Evolutionary conservation across 1,284 basidiomycete species (phyloP).

Genomic region (Heterobasidion irregulare): DNA sequence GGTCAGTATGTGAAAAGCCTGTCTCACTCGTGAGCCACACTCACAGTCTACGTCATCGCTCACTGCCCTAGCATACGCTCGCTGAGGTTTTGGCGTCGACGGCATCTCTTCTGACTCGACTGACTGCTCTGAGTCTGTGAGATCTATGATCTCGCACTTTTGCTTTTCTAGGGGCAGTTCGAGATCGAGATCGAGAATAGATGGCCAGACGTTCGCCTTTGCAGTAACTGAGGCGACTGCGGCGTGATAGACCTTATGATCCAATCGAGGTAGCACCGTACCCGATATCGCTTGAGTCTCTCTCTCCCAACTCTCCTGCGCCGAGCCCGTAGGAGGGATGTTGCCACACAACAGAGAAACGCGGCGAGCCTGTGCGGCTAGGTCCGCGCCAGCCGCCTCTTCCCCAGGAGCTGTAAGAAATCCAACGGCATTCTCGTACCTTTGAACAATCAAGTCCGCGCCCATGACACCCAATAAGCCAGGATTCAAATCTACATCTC

Average conservation of each 20-base stretch:
- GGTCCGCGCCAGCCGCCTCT: background rate
- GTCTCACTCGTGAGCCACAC: background rate
- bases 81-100: conserved; percentile 8
- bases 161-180: conserved; percentile 4
- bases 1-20: background rate
- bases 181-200: conserved; percentile 12
- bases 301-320: conserved; percentile 4
- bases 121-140: conserved; percentile 11
- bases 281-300: conserved; percentile 5
- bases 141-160: conserved; percentile 9
- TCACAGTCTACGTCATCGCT: conserved; percentile 1
- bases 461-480: conserved; percentile 9
- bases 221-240: conserved; percentile 3
- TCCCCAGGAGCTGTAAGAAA: conserved; percentile 1
- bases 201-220: conserved; percentile 5
- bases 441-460: conserved; percentile 4
- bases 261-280: conserved; percentile 6
- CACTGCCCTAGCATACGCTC: background rate
- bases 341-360: conserved; percentile 9
- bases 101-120: conserved; percentile 10
- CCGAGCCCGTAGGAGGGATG: background rate
- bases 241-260: conserved; percentile 5
- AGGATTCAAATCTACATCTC: conserved; percentile 7
- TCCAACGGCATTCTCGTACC: conserved; percentile 9
- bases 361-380: conserved; percentile 9